phyloP scores from a whole-genome alignment of 495 filamentous ascomycete genomes.

The Neurospora cerealis region DNA sequence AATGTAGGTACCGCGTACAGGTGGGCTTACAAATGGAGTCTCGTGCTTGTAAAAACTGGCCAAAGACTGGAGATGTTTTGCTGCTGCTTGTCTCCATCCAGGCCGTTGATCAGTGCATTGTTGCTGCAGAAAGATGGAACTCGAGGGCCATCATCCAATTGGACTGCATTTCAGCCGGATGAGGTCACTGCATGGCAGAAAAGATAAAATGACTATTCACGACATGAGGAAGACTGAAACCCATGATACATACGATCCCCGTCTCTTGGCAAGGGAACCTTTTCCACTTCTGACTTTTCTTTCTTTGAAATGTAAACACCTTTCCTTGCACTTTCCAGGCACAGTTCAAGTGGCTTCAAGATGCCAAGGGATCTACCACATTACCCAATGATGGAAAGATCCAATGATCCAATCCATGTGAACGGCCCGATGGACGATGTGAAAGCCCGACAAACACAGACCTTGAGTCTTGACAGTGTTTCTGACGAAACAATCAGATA shows the following conservation, averaged over 20 bases:
- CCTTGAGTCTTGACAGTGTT: not conserved
- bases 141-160: not conserved
- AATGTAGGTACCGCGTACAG: not conserved
- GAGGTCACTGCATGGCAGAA: not conserved
- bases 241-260: not conserved
- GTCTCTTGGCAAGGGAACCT: not conserved
- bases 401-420: not conserved
- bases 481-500: not conserved
- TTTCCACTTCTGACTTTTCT: not conserved
- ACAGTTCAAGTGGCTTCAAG: not conserved
- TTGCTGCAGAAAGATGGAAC: not conserved
- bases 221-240: not conserved
- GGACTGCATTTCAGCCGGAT: not conserved
- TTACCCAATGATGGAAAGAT: not conserved
- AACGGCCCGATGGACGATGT: not conserved
- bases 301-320: not conserved
- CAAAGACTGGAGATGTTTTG: not conserved
- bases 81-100: not conserved
- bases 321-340: not conserved
- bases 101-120: not conserved
- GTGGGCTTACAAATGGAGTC: not conserved
- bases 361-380: not conserved
- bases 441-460: not conserved
- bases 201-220: not conserved
- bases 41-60: not conserved